Base-by-base conservation (phyloP, 345 rosid genomes). In the Salix dunnii region DNA sequence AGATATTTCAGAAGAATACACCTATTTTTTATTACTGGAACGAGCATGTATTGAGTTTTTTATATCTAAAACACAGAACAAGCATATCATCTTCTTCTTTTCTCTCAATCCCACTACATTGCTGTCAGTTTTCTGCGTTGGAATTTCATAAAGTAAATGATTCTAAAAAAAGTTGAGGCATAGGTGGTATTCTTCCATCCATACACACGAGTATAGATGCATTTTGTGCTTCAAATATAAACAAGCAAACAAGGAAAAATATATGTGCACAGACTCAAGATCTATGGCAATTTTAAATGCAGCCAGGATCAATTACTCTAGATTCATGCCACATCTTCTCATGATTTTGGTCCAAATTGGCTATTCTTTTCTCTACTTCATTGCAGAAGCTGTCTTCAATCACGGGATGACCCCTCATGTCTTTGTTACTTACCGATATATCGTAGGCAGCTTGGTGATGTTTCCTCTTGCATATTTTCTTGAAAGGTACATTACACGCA, bases 381-480 rank as follows among this genome's bases (percentile, higher is more conserved):
- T 81, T 27, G 70, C 80, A 10, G 80, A 81, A 78, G 80, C 82
- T 46, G 62, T 84, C 65, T 80, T 84, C 78, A 73, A 75, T n/a
- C 53, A 23, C 51, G 86, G 86, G 25, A 12, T 84, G 77, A 78
- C 75, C 61, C 84, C 84, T 43, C 80, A 72, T 49, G 71, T 84
- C 58, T 80, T 68, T 33, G 82, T 81, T 20, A 81, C 82, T 71
- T 73, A 81, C 67, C 78, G 80, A 33, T 75, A 75, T 40, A 8
- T 76, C 28, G 62, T 78, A 71, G 82, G 78, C 23, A 9, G 73
- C 55, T 7, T 73, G 1, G 60, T 30, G 21, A 35, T 76, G 48
- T 17, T 76, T 55, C 86, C 82, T 23, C 40, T 73, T 3, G 84
- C 84, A 7, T 84, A 75, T 55, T 84, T 84, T 60, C 82, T 81